phyloP scores from a whole-genome alignment of 2,329 filamentous ascomycete genomes.

The Xylaria arbuscula region DNA sequence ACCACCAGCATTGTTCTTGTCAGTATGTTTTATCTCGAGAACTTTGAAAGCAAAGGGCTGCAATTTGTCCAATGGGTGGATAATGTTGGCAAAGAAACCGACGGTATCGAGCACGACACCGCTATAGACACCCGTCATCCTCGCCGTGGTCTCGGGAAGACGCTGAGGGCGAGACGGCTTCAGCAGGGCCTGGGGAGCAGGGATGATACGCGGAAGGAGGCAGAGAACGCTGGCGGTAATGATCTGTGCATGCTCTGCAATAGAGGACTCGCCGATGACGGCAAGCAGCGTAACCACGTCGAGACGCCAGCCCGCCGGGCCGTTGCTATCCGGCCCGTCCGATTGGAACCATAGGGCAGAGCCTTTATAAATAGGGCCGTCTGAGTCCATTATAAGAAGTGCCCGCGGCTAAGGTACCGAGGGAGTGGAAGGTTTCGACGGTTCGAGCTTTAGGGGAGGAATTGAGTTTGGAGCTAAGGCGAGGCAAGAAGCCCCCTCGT shows the following conservation, averaged over 20 bases:
- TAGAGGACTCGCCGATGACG: conserved; percentile 70
- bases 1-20: conserved; percentile 45
- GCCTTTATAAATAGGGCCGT: background rate
- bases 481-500: conserved; percentile 1
- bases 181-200: conserved; percentile 71
- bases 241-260: conserved; percentile 67
- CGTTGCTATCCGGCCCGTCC: conserved; percentile 50
- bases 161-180: conserved; percentile 65
- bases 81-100: conserved; percentile 71
- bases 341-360: conserved; percentile 49
- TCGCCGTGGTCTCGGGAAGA: conserved; percentile 65
- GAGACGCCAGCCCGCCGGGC: conserved; percentile 62
- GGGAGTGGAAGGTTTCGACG: conserved; percentile 30
- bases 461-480: conserved; percentile 38
- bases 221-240: conserved; percentile 69
- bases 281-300: conserved; percentile 72
- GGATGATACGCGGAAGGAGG: conserved; percentile 69
- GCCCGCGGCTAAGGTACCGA: conserved; percentile 5
- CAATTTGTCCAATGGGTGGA: conserved; percentile 65
- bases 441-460: conserved; percentile 30
- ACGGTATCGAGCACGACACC: conserved; percentile 65
- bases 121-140: conserved; percentile 68
- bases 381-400: conserved; percentile 36
- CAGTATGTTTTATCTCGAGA: conserved; percentile 60
- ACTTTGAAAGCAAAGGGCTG: conserved; percentile 61